These are phyloP conservation scores for Rhinocladiella mackenziei DNA, from an alignment of 2,329 filamentous ascomycete genomes.

Conservation along the genomic window DNA sequence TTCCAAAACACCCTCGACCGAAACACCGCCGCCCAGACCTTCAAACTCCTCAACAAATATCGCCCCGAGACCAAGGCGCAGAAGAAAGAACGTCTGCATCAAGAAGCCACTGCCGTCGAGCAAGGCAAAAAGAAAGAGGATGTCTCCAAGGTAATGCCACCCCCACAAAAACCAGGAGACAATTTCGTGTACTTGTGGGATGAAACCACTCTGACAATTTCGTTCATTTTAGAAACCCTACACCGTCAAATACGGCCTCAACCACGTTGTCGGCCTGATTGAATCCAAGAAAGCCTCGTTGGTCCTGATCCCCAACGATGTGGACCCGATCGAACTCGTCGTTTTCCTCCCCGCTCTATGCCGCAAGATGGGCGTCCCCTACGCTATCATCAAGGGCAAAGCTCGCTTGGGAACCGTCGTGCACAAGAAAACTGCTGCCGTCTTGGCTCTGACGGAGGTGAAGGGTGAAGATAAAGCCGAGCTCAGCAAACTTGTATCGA, in stretches of 20 bases:
- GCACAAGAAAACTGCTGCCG: conserved; percentile 99
- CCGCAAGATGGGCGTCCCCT: conserved; percentile 99
- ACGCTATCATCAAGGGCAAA: conserved; percentile 99
- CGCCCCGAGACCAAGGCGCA: conserved; percentile 97
- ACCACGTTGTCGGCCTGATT: conserved; percentile 95
- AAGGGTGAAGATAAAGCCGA: conserved; percentile 97
- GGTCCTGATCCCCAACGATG: conserved; percentile 98
- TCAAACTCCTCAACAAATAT: conserved; percentile 99
- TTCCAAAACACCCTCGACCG: conserved; percentile 96
- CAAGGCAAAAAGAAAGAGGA: conserved; percentile 99
- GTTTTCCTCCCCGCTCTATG: conserved; percentile 98
- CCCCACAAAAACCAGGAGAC: too few species aligned
- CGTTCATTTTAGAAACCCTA: conserved; percentile 73
- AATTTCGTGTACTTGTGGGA: too few species aligned
- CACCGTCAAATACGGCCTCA: conserved; percentile 98
- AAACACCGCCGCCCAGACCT: conserved; percentile 92
- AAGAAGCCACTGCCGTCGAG: conserved; percentile 95
- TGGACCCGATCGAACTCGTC: conserved; percentile 98
- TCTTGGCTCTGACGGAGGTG: conserved; percentile 93
- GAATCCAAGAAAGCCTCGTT: conserved; percentile 99
- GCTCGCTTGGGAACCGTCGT: conserved; percentile 97
- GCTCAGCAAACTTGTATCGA: conserved; percentile 91
- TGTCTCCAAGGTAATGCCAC: conserved; percentile 84
- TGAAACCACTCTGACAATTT: neutral
- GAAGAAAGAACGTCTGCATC: conserved; percentile 99